phyloP scores from a whole-genome alignment of 768 basidiomycete genomes.

The Favolaschia claudopus region DNA sequence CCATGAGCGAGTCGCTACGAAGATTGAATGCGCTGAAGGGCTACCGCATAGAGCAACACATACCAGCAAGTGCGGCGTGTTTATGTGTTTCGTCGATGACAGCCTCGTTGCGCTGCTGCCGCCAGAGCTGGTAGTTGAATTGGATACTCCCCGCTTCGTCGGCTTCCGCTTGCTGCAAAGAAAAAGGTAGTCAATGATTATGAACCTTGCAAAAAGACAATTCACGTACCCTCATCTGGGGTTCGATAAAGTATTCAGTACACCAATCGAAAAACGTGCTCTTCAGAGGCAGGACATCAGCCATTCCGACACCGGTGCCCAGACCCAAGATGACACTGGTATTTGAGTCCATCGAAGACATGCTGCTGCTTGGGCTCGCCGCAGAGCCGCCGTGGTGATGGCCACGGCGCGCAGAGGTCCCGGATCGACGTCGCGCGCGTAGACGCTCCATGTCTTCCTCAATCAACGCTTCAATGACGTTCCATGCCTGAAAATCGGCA shows the following conservation, averaged over 20 bases:
- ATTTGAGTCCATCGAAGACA: conserved; percentile 80
- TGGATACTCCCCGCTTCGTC: conserved; percentile 95
- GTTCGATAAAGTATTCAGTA: conserved; percentile 96
- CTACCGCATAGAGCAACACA: conserved; percentile 34
- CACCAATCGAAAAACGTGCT: conserved; percentile 97
- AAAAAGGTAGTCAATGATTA: conserved; percentile 17
- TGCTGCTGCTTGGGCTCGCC: conserved; percentile 77
- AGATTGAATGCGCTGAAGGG: not conserved
- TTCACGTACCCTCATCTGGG: conserved; percentile 91
- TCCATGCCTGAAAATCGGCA: conserved; percentile 70
- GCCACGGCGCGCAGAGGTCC: conserved; percentile 49
- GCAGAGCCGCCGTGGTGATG: conserved; percentile 51
- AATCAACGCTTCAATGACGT: conserved; percentile 89
- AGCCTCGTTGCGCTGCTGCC: conserved; percentile 88
- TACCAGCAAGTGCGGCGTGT: conserved; percentile 80
- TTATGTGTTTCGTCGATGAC: conserved; percentile 72
- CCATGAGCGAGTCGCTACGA: conserved; percentile 70
- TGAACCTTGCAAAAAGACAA: not conserved
- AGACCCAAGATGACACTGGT: conserved; percentile 77
- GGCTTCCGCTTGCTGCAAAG: conserved; percentile 92
- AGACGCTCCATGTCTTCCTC: conserved; percentile 96
- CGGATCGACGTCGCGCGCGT: conserved; percentile 66
- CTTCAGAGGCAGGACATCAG: conserved; percentile 88
- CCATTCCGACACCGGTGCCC: conserved; percentile 81
- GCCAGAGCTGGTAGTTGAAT: conserved; percentile 96